Percentiles rank a stretch among this genome's conserved stretches.
Conservation (phyloP, 768 basidiomycete genomes). For the Symmetrospora coprosmae region DNA sequence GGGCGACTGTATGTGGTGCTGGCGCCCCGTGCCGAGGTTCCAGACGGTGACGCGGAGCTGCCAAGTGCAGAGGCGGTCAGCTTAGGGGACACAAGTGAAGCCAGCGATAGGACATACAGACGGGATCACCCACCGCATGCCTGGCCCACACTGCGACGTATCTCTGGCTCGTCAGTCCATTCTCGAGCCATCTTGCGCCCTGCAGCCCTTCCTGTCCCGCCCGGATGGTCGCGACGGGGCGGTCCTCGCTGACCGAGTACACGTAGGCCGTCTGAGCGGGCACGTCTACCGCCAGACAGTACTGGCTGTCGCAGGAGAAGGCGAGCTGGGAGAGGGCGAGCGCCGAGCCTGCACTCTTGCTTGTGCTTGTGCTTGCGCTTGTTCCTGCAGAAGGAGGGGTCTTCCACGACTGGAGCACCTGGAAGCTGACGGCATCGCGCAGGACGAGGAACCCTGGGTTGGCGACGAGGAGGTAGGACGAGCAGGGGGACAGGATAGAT, state of each 20-base stretch:
- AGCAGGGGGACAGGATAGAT: neutral
- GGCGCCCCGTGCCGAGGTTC: neutral
- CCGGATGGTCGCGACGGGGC: slow-evolving; percentile 18
- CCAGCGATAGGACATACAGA: too few relatives aligned
- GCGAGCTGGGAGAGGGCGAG: neutral
- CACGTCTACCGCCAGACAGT: slow-evolving; percentile 5
- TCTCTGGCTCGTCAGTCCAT: neutral
- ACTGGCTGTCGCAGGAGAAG: neutral
- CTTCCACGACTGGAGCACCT: slow-evolving; percentile 27
- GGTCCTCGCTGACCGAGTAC: slow-evolving; percentile 18
- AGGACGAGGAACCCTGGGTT: slow-evolving; percentile 23
- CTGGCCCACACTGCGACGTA: neutral
- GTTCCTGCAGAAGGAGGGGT: too few relatives aligned
- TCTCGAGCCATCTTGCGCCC: slow-evolving; percentile 11
- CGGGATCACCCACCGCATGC: slow-evolving; percentile 21
- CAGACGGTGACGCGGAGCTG: slow-evolving; percentile 28
- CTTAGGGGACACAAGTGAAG: neutral
- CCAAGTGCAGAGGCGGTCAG: neutral
- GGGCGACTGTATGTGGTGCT: slow-evolving; percentile 19
- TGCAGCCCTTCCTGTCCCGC: slow-evolving; percentile 24
- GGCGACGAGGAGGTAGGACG: neutral
- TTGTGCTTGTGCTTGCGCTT: neutral
- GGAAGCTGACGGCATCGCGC: slow-evolving; percentile 3
- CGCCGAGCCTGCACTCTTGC: neutral
- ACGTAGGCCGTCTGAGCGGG: neutral